Conservation (phyloP, 345 rosid species). For the Acer yangbiense region DNA sequence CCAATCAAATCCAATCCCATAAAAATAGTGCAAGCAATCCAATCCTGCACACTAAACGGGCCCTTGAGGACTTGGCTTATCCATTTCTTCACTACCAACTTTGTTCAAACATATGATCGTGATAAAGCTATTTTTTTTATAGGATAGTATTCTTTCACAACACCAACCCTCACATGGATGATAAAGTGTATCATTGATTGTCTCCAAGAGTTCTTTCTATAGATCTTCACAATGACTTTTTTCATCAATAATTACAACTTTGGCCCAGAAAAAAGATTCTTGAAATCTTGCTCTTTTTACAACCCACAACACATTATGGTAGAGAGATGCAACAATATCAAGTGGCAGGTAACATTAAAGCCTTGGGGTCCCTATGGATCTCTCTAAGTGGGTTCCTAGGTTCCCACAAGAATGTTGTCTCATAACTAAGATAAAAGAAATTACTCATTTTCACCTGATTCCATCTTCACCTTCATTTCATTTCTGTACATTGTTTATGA, state of each 20-base stretch:
- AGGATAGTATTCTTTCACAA: no score
- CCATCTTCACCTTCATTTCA: not conserved
- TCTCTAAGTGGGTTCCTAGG: not conserved
- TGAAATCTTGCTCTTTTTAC: not conserved
- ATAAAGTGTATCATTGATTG: not conserved
- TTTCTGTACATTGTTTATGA: not conserved
- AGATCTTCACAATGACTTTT: no score
- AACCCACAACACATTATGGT: not conserved
- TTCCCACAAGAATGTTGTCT: not conserved
- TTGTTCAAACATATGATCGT: not conserved
- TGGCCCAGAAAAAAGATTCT: not conserved
- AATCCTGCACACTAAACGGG: no score
- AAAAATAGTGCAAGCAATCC: no score
- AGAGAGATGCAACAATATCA: not conserved
- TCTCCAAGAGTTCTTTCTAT: not conserved
- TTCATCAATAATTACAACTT: not conserved
- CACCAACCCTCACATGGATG: no score
- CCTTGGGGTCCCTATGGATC: not conserved
- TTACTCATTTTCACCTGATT: not conserved
- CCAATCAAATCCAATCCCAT: no score
- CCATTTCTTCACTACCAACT: not conserved
- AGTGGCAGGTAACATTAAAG: not conserved
- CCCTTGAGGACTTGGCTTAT: not conserved
- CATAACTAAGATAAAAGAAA: not conserved
- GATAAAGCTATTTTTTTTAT: not conserved